Conservation (phyloP, 2,329 filamentous ascomycete genomes). For the Verticillium isaacii region DNA sequence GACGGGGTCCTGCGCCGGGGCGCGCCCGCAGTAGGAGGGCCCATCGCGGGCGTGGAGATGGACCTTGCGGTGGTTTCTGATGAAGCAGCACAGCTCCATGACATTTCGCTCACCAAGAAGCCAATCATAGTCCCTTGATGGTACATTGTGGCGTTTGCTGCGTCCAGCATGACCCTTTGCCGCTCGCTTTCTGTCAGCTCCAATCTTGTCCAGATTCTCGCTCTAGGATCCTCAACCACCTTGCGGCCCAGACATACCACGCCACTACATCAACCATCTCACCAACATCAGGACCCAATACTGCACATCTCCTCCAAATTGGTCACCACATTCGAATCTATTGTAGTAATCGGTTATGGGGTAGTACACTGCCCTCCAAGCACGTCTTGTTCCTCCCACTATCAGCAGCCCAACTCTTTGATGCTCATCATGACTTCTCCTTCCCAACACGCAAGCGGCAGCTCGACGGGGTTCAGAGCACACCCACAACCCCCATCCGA, state of each 20-base stretch:
- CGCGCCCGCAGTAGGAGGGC: no score
- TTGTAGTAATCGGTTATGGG: slow-evolving; percentile 29
- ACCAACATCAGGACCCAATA: neutral
- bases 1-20: no score
- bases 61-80: no score
- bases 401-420: slow-evolving; percentile 38
- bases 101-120: no score
- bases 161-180: no score
- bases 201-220: no score
- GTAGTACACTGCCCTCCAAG: slow-evolving; percentile 23
- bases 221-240: slow-evolving; percentile 3
- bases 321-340: slow-evolving; percentile 11
- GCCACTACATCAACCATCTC: slow-evolving; percentile 5
- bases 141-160: no score
- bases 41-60: no score
- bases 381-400: slow-evolving; percentile 14
- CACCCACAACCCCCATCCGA: slow-evolving; percentile 32
- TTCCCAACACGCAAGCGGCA: slow-evolving; percentile 29
- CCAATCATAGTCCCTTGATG: no score
- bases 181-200: no score
- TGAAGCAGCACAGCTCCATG: no score
- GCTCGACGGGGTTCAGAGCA: slow-evolving; percentile 27
- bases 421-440: slow-evolving; percentile 42
- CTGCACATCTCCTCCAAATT: neutral
- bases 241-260: slow-evolving; percentile 8